Conservation (phyloP, 2,329 filamentous ascomycete species). For the Xylaria sp. region DNA sequence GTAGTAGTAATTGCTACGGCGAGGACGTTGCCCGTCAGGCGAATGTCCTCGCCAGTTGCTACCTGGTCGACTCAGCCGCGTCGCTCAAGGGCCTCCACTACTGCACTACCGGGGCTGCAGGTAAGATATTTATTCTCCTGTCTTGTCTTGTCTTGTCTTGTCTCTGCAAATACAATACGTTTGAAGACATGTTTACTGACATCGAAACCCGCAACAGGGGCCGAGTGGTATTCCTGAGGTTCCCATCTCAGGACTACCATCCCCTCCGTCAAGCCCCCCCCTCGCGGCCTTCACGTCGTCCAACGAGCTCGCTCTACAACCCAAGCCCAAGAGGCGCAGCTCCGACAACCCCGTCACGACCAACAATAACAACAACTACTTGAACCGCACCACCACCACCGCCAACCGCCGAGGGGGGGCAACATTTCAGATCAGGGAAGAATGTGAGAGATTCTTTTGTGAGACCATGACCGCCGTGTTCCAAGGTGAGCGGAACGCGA, state of each 20-base stretch:
- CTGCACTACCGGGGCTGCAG: slow-evolving; percentile 90
- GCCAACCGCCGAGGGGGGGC: slow-evolving; percentile 83
- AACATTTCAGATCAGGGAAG: slow-evolving; percentile 95
- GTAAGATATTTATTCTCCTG: slow-evolving; percentile 57
- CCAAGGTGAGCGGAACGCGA: slow-evolving; percentile 91
- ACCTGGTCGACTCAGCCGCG: slow-evolving; percentile 79
- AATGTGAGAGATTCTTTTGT: slow-evolving; percentile 99
- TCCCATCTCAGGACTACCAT: slow-evolving; percentile 84
- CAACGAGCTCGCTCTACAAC: slow-evolving; percentile 73
- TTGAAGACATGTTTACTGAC: slow-evolving; percentile 6
- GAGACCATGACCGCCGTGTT: slow-evolving; percentile 94
- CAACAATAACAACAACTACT: slow-evolving; percentile 47
- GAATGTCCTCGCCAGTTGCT: slow-evolving; percentile 91
- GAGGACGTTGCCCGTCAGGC: slow-evolving; percentile 71
- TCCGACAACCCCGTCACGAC: slow-evolving; percentile 45
- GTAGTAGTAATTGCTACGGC: slow-evolving; percentile 85
- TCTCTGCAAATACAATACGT: too few species aligned
- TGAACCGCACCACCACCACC: slow-evolving; percentile 60
- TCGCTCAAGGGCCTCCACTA: slow-evolving; percentile 88
- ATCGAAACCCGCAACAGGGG: slow-evolving; percentile 59
- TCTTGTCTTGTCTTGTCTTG: background rate
- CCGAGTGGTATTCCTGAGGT: slow-evolving; percentile 97
- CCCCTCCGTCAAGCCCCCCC: slow-evolving; percentile 89
- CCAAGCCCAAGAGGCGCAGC: slow-evolving; percentile 63
- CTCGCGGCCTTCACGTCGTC: slow-evolving; percentile 78